Evolutionary conservation across 2,329 filamentous ascomycete genomes (phyloP), one percentile per base, ranked within the genome.

Genomic region (Esteya vermicola): DNA sequence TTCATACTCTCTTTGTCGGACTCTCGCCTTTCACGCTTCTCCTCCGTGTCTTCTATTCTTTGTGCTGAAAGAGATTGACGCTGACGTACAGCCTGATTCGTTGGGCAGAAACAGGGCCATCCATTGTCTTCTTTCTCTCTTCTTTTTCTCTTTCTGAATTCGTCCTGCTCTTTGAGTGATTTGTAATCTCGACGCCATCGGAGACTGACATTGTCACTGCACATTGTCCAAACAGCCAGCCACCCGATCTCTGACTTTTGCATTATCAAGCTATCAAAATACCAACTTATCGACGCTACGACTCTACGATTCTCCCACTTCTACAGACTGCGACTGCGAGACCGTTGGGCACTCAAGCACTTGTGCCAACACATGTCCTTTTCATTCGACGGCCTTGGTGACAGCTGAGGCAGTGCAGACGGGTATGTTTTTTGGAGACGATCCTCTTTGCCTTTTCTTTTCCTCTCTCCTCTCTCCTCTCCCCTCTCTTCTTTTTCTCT

Each of bases 371-470:
- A 34, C 38, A 43, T 45, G 40, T 30, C 32, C 21, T 9, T n/a
- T 38, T 41, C 35, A 39, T 44, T 37, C 19, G 33, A 31, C 31
- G 41, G 42, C 20, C 42, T 26, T 35, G 36, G 37, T 33, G 36
- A 39, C 39, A 39, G 38, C 26, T 41, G 43, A 43, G 41, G 43
- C 33, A 23, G 42, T 43, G 26, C 26, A 20, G 38, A 45, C 43
- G 43, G 40, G 45, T 45, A 48, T 39, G n/a, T 21, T 8, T 19
- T 5, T 31, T 20, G 6, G 10, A 34, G 3, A 20, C 9, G 6
- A 4, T 13, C 12, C 10, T 30, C 18, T 19, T 19, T 27, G 4
- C 10, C 16, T 31, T 16, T 30, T 19, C 6, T 23, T 20, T 16
- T n/a, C 33, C 14, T 20, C 33, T 35, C 21, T 23, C n/a, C 33